Percentiles rank a stretch among this genome's conserved stretches.
Evolutionary conservation across 768 basidiomycete species (phyloP).

Genomic region (Amanita rubescens): DNA sequence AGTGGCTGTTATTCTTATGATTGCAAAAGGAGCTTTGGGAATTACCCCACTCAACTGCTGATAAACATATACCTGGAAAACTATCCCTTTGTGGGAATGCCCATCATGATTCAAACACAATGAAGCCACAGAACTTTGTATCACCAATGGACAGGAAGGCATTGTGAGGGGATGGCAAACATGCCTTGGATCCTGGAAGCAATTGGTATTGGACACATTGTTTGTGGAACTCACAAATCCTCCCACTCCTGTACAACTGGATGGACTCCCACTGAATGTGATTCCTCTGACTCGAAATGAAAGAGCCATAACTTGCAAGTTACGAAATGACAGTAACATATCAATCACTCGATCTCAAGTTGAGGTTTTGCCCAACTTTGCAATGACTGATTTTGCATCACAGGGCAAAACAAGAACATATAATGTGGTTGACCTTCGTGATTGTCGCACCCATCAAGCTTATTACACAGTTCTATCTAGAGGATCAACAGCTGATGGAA

Average conservation of each 20-base stretch:
- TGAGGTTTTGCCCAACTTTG: constrained; percentile 14
- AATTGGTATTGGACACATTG: constrained; percentile 20
- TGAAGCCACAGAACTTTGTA: constrained; percentile 22
- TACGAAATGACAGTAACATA: constrained; percentile 15
- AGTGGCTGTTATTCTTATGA: too few species aligned
- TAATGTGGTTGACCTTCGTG: constrained; percentile 9
- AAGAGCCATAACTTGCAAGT: neutral
- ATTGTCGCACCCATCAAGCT: constrained; percentile 8
- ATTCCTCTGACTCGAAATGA: neutral
- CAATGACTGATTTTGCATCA: constrained; percentile 13
- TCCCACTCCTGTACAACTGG: neutral
- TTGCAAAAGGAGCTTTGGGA: constrained; percentile 11
- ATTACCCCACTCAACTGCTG: neutral
- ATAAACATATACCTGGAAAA: constrained; percentile 15
- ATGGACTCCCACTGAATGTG: neutral
- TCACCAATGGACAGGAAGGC: constrained; percentile 29
- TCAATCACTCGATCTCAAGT: constrained; percentile 17
- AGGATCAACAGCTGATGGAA: neutral
- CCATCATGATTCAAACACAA: constrained; percentile 22
- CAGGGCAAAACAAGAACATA: constrained; percentile 10
- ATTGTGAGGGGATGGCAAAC: constrained; percentile 23
- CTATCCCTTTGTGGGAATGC: constrained; percentile 25
- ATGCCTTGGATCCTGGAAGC: constrained; percentile 10
- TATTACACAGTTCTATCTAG: neutral
- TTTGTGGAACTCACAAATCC: constrained; percentile 11